phyloP scores from a whole-genome alignment of 345 rosid species.

The Eucalyptus erythrocorys region DNA sequence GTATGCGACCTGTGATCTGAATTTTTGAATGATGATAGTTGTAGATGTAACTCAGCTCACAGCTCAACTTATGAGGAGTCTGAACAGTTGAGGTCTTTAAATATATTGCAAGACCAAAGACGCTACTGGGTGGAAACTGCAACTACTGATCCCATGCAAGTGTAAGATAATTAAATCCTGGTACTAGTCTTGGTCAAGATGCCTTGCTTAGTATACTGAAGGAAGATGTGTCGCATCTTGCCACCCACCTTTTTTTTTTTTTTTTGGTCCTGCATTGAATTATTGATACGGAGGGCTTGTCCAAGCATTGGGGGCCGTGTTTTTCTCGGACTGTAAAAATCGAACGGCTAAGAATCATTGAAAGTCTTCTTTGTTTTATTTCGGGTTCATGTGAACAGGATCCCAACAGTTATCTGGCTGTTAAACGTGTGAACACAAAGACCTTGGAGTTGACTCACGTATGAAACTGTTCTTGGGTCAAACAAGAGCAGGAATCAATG shows the following conservation, averaged over 20 bases:
- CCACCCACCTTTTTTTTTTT: background rate
- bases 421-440: background rate
- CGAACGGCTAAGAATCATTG: background rate
- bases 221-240: background rate
- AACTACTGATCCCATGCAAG: background rate
- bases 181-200: background rate
- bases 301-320: background rate
- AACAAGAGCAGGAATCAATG: background rate
- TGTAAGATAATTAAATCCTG: background rate
- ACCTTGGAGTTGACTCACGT: background rate
- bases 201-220: background rate
- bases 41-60: background rate
- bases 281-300: background rate
- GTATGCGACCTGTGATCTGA: background rate
- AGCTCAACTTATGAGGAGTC: background rate
- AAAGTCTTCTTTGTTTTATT: background rate
- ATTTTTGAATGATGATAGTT: background rate
- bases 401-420: background rate
- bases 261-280: background rate
- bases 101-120: background rate
- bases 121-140: background rate
- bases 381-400: background rate
- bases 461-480: background rate
- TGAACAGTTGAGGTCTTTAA: background rate
- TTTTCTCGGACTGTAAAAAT: background rate